phyloP scores from a whole-genome alignment of 768 basidiomycete genomes.

The Trametes elegans region DNA sequence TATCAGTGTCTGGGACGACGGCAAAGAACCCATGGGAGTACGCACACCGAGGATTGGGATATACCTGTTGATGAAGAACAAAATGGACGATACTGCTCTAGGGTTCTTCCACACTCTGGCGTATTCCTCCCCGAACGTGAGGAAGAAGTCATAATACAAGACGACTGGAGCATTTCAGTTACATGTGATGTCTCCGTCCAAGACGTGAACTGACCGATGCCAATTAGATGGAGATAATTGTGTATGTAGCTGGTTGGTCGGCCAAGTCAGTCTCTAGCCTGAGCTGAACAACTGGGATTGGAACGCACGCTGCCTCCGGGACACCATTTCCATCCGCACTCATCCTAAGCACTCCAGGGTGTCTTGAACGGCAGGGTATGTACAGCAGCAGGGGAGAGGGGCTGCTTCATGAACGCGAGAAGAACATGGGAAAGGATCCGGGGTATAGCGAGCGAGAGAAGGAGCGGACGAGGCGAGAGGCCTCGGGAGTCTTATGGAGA shows the following conservation, averaged over 20 bases:
- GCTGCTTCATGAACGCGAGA: not conserved
- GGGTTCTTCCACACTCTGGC: constrained; percentile 44
- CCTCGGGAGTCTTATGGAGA: constrained; percentile 2
- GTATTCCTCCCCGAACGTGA: constrained; percentile 38
- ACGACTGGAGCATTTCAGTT: constrained; percentile 20
- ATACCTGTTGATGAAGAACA: constrained; percentile 53
- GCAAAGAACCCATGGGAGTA: constrained; percentile 15
- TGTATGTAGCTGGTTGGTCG: constrained; percentile 19
- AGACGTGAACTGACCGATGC: constrained; percentile 20
- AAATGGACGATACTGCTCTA: constrained; percentile 37
- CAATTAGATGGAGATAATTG: constrained; percentile 25
- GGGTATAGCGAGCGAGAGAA: not conserved
- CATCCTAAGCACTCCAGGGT: constrained; percentile 7
- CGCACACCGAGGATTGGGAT: constrained; percentile 38
- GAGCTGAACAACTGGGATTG: not conserved
- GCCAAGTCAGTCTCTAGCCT: not conserved
- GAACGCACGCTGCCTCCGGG: constrained; percentile 10
- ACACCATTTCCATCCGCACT: constrained; percentile 10
- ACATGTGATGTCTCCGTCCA: too few relatives aligned
- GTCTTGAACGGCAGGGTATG: not conserved
- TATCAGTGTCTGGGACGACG: constrained; percentile 25
- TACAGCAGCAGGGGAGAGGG: not conserved
- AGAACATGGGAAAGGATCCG: constrained; percentile 7
- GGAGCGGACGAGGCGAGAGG: not conserved
- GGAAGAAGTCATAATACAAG: constrained; percentile 31